phyloP scores from a whole-genome alignment of 805 yeast species.

The Suhomyces prunicola region DNA sequence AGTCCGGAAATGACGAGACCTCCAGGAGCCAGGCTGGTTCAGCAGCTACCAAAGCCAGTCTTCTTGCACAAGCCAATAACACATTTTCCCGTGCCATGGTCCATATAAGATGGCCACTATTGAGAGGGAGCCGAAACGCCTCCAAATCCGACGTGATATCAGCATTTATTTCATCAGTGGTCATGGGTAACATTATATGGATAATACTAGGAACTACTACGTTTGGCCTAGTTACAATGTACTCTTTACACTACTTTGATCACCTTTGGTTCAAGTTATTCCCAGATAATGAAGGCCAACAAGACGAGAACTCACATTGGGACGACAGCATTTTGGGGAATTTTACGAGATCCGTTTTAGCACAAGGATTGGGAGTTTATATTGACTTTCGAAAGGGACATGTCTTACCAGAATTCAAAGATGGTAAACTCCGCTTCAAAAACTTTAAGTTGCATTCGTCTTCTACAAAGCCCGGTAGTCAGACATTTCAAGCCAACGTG shows the following conservation, averaged over 20 bases:
- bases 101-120: conserved; percentile 47
- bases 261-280: conserved; percentile 19
- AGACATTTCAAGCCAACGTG: conserved; percentile 26
- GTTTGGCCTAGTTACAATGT: conserved; percentile 46
- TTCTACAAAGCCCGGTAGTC: conserved; percentile 8
- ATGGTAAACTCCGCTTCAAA: conserved; percentile 48
- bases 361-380: conserved; percentile 37
- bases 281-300: conserved; percentile 22
- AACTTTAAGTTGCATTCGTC: conserved; percentile 26
- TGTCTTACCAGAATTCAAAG: conserved; percentile 43
- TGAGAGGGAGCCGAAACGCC: conserved; percentile 47
- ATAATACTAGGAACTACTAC: conserved; percentile 57
- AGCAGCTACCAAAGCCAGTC: conserved; percentile 13
- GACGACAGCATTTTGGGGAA: conserved; percentile 31
- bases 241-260: conserved; percentile 39
- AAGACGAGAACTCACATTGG: background rate
- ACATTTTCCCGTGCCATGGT: conserved; percentile 30
- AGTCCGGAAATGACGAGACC: background rate
- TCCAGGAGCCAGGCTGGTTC: background rate
- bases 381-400: conserved; percentile 37
- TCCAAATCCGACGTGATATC: conserved; percentile 46
- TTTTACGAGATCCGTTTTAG: conserved; percentile 34
- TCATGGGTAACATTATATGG: conserved; percentile 58
- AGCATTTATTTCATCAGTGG: conserved; percentile 54
- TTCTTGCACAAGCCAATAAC: conserved; percentile 29